Conservation (phyloP, 1,284 basidiomycete species). For the Cryptococcus sp. region DNA sequence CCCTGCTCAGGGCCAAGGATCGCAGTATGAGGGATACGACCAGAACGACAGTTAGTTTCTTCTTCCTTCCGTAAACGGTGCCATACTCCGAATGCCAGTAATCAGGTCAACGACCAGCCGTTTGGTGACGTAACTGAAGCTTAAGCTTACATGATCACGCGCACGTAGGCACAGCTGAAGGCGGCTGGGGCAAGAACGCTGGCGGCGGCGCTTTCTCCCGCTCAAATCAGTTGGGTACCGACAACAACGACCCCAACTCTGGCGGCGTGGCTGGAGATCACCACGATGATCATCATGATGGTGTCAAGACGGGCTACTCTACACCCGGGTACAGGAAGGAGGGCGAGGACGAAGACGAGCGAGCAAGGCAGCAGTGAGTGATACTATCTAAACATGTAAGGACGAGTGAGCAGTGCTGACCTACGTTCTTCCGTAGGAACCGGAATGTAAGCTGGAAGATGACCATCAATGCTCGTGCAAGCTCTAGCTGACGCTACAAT, state of each 20-base stretch:
- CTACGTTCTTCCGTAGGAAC: conserved; percentile 10
- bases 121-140: not conserved
- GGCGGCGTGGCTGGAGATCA: conserved; percentile 13
- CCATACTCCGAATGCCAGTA: not conserved
- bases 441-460: conserved; percentile 12
- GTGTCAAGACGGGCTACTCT: conserved; percentile 37
- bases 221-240: conserved; percentile 34
- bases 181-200: conserved; percentile 44
- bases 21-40: conserved; percentile 31
- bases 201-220: conserved; percentile 44
- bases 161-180: conserved; percentile 36
- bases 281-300: conserved; percentile 19
- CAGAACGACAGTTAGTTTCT: conserved; percentile 3
- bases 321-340: conserved; percentile 44
- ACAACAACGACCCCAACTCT: conserved; percentile 13
- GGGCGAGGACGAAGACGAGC: conserved; percentile 26
- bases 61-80: not conserved
- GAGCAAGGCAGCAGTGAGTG: conserved; percentile 18
- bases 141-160: not conserved
- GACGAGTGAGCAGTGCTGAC: not conserved
- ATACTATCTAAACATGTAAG: too few relatives aligned
- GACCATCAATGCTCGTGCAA: not conserved
- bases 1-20: conserved; percentile 6
- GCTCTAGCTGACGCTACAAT: not conserved
- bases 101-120: not conserved